These are phyloP conservation scores for Trichoderma sp. DNA, from an alignment of 2,329 filamentous ascomycete genomes.

Conservation along the genomic window DNA sequence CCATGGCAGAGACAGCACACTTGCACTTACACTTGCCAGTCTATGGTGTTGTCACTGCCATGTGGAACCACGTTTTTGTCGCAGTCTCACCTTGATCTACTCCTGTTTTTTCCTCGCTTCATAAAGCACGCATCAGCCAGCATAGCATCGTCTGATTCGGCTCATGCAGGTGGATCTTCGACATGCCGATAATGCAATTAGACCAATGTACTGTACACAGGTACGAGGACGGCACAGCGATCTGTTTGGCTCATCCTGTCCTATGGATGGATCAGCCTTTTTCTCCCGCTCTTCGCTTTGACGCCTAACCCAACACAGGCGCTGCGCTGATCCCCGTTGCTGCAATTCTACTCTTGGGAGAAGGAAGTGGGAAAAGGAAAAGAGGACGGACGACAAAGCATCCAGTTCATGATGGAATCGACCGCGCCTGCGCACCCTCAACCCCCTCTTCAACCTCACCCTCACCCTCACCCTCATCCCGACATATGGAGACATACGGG, in stretches of 20 bases:
- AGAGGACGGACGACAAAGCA: not conserved
- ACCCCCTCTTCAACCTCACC: not conserved
- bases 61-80: not conserved
- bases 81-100: not conserved
- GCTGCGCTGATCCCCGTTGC: slow-evolving; percentile 5
- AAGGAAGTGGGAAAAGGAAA: not conserved
- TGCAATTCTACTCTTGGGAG: not conserved
- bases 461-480: not conserved
- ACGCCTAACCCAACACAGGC: slow-evolving; percentile 16
- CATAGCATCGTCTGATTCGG: slow-evolving; percentile 15
- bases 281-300: not conserved
- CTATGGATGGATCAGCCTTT: not conserved
- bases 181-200: slow-evolving; percentile 22
- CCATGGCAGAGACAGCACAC: not conserved
- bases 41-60: not conserved
- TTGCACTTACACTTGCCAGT: not conserved
- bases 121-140: not conserved
- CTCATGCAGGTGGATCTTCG: slow-evolving; percentile 18
- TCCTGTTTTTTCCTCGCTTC: not conserved
- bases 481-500: slow-evolving; percentile 9
- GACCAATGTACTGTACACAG: not conserved
- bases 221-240: not conserved
- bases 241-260: not conserved
- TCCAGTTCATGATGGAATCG: not conserved
- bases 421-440: not conserved